Percentiles rank a stretch among this genome's conserved stretches.
Conservation (phyloP, 176 grass and related monocot species). For the Triticum dicoccoides region DNA sequence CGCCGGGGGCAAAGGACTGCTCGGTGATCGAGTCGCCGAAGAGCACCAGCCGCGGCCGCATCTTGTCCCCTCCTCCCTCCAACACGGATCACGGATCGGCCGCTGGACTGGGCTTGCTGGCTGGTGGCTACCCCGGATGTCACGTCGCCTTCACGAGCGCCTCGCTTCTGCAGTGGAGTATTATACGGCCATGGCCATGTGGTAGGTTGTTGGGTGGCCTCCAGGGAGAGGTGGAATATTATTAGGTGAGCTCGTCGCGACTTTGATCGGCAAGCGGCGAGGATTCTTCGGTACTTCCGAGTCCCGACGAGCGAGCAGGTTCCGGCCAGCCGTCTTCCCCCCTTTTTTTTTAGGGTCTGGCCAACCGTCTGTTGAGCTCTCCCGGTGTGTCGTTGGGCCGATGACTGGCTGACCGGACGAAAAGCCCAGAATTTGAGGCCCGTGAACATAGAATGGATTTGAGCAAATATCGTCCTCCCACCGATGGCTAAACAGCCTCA, state of each 20-base stretch:
- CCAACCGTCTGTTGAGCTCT: too few relatives aligned
- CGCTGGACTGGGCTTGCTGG: background rate
- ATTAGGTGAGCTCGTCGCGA: background rate
- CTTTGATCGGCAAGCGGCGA: background rate
- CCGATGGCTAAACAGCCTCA: too few relatives aligned
- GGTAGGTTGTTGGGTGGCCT: too few relatives aligned
- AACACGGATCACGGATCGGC: background rate
- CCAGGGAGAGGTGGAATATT: too few relatives aligned
- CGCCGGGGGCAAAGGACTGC: conserved; percentile 60
- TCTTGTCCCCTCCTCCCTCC: background rate
- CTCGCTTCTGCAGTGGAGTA: background rate
- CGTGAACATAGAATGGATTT: too few relatives aligned
- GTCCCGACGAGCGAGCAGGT: background rate
- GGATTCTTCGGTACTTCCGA: background rate
- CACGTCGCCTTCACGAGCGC: background rate
- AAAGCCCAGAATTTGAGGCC: too few relatives aligned
- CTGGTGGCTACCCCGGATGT: background rate
- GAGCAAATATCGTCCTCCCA: too few relatives aligned
- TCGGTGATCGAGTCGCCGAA: conserved; percentile 97
- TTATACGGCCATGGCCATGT: too few relatives aligned
- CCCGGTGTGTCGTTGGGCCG: too few relatives aligned
- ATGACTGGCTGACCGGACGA: too few relatives aligned
- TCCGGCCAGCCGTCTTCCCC: too few relatives aligned
- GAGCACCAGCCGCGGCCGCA: conserved; percentile 63
- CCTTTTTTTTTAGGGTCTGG: too few relatives aligned